Conservation (phyloP, 1,284 basidiomycete species). For the Moniliophthora roreri region DNA sequence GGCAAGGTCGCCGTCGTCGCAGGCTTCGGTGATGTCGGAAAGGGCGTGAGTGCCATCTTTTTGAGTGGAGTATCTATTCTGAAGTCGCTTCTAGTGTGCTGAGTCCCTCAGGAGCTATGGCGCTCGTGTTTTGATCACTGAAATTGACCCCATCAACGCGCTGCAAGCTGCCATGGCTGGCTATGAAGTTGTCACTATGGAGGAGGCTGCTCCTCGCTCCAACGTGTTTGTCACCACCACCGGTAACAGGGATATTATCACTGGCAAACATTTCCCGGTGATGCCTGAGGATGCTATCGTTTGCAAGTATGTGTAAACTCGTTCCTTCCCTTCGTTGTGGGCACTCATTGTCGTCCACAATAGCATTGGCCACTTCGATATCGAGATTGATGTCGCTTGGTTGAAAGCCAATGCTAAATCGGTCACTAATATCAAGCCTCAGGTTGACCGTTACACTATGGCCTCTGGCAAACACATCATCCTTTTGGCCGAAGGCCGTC, state of each 20-base stretch:
- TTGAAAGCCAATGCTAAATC: constrained; percentile 91
- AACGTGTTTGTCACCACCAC: constrained; percentile 99
- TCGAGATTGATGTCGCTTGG: constrained; percentile 99
- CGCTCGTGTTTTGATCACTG: constrained; percentile 93
- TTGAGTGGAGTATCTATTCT: background rate
- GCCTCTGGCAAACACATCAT: constrained; percentile 90
- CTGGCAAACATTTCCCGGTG: constrained; percentile 85
- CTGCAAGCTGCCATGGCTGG: constrained; percentile 99
- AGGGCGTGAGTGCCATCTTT: constrained; percentile 71
- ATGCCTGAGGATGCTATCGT: constrained; percentile 99
- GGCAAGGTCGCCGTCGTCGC: constrained; percentile 99
- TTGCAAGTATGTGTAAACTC: constrained; percentile 71
- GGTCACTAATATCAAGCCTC: constrained; percentile 94
- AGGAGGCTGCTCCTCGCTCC: constrained; percentile 85
- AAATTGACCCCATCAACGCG: constrained; percentile 99
- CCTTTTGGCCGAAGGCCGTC: constrained; percentile 97
- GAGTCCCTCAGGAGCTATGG: constrained; percentile 97
- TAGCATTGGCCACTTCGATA: constrained; percentile 97
- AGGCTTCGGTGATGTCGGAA: constrained; percentile 98
- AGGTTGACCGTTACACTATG: constrained; percentile 98
- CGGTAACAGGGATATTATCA: constrained; percentile 98
- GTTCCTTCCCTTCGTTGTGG: background rate
- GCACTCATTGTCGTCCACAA: constrained; percentile 14
- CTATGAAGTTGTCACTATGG: constrained; percentile 99
- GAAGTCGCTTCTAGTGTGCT: constrained; percentile 69